Base-by-base conservation (phyloP, 1,139 yeast genomes). In the Pichia sp. region DNA sequence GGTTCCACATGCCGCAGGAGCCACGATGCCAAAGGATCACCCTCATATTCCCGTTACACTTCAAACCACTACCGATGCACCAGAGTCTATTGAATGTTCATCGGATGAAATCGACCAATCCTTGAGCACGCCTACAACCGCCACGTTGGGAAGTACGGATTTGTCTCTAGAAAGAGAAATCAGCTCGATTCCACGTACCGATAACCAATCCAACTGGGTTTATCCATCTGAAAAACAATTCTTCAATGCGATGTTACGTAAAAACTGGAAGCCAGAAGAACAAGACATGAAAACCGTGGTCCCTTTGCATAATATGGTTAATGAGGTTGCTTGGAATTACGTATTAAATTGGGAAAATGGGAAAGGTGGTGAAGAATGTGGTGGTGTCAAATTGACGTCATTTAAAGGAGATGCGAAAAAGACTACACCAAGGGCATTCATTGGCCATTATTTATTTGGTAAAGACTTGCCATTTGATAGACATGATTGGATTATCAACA, bases 171-270 rank as follows among this genome's bases (percentile, higher is more conserved):
- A 83, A 1, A 69, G 97, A 52, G 92, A 81, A 55, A 67, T 85
- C 10, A 82, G 95, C 27, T 76, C 95, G 1, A 90, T 90, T 43
- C 97, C 97, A 35, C 71, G 96, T 44, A 83, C 95, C 0, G 77
- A 77, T 2, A 58, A 71, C 2, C 65, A 68, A 3, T 52, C 70
- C 1, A 84, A 88, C 66, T 92, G 98, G 98, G 75, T 92, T 2
- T 92, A 92, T 59, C 98, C 98, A 8, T 85, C 95, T 2, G 95
- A 92, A 62, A 86, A 86, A 61, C 97, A 90, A 67, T 92, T 92
- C 60, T 92, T 71, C 62, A 94, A 86, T 50, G 97, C 97, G 11
- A 92, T 92, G 97, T 71, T 76, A 55, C 77, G 97, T 49, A 92
- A 92, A 60, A 77, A 85, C 50, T 87, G 95, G 90, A 74, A 81